Conservation (phyloP, 768 basidiomycete species). For the Leucocoprinus leucothites region DNA sequence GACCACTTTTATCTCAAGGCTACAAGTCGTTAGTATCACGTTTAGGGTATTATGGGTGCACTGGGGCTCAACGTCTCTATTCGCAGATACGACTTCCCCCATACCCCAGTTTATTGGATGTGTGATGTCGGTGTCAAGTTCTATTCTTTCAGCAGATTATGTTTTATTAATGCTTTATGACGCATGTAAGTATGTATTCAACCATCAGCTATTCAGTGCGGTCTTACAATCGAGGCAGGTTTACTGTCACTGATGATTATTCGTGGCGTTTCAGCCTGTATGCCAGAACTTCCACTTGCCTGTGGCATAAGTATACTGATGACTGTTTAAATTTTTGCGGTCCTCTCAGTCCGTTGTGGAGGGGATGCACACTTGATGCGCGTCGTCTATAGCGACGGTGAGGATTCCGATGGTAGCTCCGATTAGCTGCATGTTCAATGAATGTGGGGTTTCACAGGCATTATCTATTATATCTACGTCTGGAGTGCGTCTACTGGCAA, state of each 20-base stretch:
- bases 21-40: neutral
- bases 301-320: too few species aligned
- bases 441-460: neutral
- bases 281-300: neutral
- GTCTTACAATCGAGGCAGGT: neutral
- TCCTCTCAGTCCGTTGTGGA: neutral
- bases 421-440: too few species aligned
- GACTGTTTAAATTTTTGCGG: neutral
- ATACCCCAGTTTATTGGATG: constrained; percentile 2
- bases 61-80: neutral
- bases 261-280: constrained; percentile 2
- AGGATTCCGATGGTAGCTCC: neutral
- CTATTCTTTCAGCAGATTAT: neutral
- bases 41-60: neutral
- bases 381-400: constrained; percentile 7
- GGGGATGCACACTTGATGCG: neutral
- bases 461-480: neutral
- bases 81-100: neutral
- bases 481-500: neutral
- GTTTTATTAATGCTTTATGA: constrained; percentile 6
- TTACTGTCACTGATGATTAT: neutral
- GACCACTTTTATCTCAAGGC: neutral
- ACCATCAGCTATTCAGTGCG: neutral
- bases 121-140: neutral
- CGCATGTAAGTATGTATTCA: neutral